These are phyloP conservation scores for Sextonia rubra DNA, from an alignment of 164 flowering plant species.

Conservation along the genomic window DNA sequence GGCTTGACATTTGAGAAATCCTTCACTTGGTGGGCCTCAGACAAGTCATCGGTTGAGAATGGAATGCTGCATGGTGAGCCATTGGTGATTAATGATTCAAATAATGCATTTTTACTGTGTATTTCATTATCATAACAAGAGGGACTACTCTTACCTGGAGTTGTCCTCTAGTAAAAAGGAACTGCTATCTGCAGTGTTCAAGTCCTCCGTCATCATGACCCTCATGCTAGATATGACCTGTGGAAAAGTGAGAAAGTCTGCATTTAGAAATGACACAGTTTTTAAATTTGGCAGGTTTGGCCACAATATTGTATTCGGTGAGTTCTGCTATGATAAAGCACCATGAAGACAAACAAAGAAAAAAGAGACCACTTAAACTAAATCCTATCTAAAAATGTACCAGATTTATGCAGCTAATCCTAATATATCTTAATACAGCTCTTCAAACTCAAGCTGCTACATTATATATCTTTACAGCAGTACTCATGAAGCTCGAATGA, in stretches of 20 bases:
- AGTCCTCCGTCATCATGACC: constrained; percentile 56
- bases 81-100: not conserved
- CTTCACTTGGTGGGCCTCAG: constrained; percentile 41
- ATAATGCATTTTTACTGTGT: not conserved
- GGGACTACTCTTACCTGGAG: constrained; percentile 47
- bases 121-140: not conserved
- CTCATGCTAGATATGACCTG: constrained; percentile 86
- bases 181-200: constrained; percentile 41
- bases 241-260: not conserved
- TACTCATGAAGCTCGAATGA: no score
- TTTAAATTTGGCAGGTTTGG: no score
- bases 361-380: no score
- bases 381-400: no score
- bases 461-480: no score
- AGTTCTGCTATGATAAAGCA: no score
- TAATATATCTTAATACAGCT: no score
- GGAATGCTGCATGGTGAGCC: constrained; percentile 60
- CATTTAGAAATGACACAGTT: no score
- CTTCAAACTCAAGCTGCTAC: no score
- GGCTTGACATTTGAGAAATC: constrained; percentile 64
- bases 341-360: no score
- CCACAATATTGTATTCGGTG: no score
- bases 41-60: constrained; percentile 73
- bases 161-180: constrained; percentile 76
- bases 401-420: no score